Base-by-base conservation (phyloP, 352 stramenopile species). In the Phytopythium litorale region DNA sequence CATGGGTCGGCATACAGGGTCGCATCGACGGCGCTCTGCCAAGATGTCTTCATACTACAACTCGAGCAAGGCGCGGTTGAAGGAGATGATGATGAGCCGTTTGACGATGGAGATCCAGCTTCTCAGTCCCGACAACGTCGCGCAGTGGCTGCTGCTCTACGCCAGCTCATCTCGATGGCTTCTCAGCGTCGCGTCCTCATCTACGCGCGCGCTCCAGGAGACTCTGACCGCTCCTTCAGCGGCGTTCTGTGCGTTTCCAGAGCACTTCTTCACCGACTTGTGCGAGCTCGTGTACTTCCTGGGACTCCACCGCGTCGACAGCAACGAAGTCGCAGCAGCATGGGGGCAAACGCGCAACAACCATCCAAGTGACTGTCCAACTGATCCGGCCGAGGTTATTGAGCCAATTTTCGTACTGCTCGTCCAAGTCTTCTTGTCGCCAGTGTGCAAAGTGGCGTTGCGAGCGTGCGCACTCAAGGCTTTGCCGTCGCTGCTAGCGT, bases 81-180 rank as follows among this genome's bases (percentile, higher is more conserved):
- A 66, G 1, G 74, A 86, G 21, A 71, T 91, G 4, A 63, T 30
- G 66, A 25, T 69, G 72, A 4, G 78, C 73, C 16, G 75, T 68
- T 43, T 56, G 73, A 78, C 80, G 55, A 73, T 73, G 7, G 75
- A 91, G 62, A 60, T 87, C 55, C 81, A 91, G 21, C 60, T 91
- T 40, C 42, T 91, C 9, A 71, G 79, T n/a, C 59, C 68, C 9
- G 63, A 66, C 4, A 89, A 84, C 38, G 67, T 91, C 9, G 63
- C 77, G 0, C 72, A 76, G 11, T 89, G 78, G 79, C 49, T 91
- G n/a, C 40, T 68, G 8, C 87, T 91, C 46, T 91, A 91, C 60
- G 68, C 63, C 6, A 61, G 64, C 33, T 66, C 74, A 21, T 86
- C 70, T 55, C 76, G 76, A 7, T 91, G 81, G 81, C 67, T 91